Evolutionary conservation across 768 basidiomycete species (phyloP).

Genomic region (Leccinum variicolor): DNA sequence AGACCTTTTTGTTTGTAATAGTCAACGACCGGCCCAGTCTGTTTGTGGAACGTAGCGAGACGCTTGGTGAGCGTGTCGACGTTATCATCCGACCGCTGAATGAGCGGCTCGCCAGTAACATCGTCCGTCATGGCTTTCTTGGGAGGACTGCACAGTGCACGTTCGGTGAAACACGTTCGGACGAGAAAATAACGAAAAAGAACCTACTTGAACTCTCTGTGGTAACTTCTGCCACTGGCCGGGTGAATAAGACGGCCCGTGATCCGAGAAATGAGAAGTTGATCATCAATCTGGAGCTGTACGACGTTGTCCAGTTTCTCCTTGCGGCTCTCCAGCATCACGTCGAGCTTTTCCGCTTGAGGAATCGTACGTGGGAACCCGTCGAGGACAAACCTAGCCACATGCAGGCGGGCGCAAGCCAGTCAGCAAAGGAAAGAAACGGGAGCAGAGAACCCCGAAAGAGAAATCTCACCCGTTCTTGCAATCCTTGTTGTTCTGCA

Average conservation of each 20-base stretch:
- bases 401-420: not conserved
- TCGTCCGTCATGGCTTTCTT: slow-evolving; percentile 96
- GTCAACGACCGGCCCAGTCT: slow-evolving; percentile 93
- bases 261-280: slow-evolving; percentile 94
- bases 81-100: slow-evolving; percentile 98
- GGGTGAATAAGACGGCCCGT: slow-evolving; percentile 95
- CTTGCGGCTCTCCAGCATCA: slow-evolving; percentile 77
- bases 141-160: slow-evolving; percentile 66
- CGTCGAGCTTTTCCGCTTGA: slow-evolving; percentile 94
- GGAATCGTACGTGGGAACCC: slow-evolving; percentile 99
- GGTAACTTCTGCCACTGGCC: slow-evolving; percentile 86
- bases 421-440: not conserved
- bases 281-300: slow-evolving; percentile 89
- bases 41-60: slow-evolving; percentile 81
- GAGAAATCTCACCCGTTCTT: slow-evolving; percentile 82
- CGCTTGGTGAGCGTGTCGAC: slow-evolving; percentile 93
- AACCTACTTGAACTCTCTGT: slow-evolving; percentile 89
- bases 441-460: not conserved
- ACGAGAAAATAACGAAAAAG: not conserved
- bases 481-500: slow-evolving; percentile 89
- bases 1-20: slow-evolving; percentile 93
- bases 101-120: slow-evolving; percentile 90
- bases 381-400: slow-evolving; percentile 87
- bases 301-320: slow-evolving; percentile 93
- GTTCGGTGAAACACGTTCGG: slow-evolving; percentile 9